Base-by-base conservation (phyloP, 2,329 filamentous ascomycete species). In the Fusarium bactridioides region DNA sequence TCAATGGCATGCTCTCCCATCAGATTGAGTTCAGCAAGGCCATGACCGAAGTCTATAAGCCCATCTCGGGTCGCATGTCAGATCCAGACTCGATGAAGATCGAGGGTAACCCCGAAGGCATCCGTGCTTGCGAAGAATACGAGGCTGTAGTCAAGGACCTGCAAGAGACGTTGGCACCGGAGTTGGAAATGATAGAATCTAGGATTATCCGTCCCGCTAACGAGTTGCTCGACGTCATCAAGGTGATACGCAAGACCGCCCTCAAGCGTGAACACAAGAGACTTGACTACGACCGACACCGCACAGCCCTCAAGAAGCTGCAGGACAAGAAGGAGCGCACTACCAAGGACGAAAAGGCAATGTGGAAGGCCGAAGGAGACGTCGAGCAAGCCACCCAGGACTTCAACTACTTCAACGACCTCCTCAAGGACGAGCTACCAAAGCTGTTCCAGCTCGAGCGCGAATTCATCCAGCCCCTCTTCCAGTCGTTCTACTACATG, bases 401-500 rank as follows among this genome's bases (percentile, higher is more conserved):
- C 78, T 99, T 92, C 85, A 95, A 98, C 81, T 97, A 97, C 84
- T 98, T 96, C 87, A 99, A 99, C 84, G 94, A 98, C 78, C 86
- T 99, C 57, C 89, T 99, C 69, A 99, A 99, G 85, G 94, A 97
- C 23, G 96, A 99, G 83, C 86, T 99, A 71, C 96, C 96, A 33
- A 94, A 94, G 82, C 89, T 99, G 16, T 99, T 99, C 82, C 82
- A 85, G 12, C 89, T 99, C 23, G 96, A 99, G 82, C 90, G 92
- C 72, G 93, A 98, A 82, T 98, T 99, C 81, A 99, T 99, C 82
- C 92, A 94, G 75, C 96, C 96, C 6, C 89, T 99, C 12, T 99
- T 99, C 87, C 96, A 98, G 82, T 97, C 94, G 15, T 99, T 99
- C 85, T 99, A 99, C 84, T 99, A 98, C 86, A 99, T 99, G 96